Percentiles rank a stretch among this genome's conserved stretches.
phyloP scores from a whole-genome alignment of 2,329 filamentous ascomycete genomes.

The Periglandula ipomoeae region DNA sequence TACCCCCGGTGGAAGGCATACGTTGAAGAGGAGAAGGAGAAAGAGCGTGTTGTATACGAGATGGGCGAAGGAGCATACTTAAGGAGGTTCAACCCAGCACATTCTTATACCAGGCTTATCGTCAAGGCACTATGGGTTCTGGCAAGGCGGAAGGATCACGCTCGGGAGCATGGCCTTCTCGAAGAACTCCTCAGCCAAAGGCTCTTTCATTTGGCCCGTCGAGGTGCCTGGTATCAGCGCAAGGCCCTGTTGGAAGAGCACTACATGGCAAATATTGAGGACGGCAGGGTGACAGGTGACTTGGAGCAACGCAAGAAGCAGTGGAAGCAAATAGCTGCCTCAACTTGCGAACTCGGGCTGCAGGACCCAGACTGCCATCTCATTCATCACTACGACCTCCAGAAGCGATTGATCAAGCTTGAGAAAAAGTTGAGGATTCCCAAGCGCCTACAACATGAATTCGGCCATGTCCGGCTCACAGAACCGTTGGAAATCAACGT shows the following conservation, averaged over 20 bases:
- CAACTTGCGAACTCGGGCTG: constrained; percentile 77
- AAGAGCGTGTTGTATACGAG: constrained; percentile 69
- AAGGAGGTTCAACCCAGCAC: constrained; percentile 79
- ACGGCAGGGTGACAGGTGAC: constrained; percentile 27
- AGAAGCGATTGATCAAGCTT: constrained; percentile 86
- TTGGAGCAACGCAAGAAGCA: constrained; percentile 59
- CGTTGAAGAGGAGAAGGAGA: constrained; percentile 63
- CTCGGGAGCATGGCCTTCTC: constrained; percentile 65
- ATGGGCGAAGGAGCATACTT: constrained; percentile 83
- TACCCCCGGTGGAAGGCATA: constrained; percentile 74
- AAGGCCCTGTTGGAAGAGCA: constrained; percentile 92
- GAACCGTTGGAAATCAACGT: constrained; percentile 69
- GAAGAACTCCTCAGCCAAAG: constrained; percentile 68
- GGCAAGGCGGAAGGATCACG: constrained; percentile 73
- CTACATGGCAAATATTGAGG: constrained; percentile 66
- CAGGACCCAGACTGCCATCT: constrained; percentile 85
- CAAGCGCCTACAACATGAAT: constrained; percentile 83
- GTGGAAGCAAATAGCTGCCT: constrained; percentile 68
- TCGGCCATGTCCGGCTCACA: constrained; percentile 71
- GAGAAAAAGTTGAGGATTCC: constrained; percentile 77
- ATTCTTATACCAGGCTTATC: constrained; percentile 86
- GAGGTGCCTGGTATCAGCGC: constrained; percentile 91
- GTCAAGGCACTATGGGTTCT: constrained; percentile 78
- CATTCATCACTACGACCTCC: constrained; percentile 88
- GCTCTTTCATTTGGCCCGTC: constrained; percentile 74